Conservation (phyloP, 208 protist species). For the Ichthyophonus hoferi region DNA sequence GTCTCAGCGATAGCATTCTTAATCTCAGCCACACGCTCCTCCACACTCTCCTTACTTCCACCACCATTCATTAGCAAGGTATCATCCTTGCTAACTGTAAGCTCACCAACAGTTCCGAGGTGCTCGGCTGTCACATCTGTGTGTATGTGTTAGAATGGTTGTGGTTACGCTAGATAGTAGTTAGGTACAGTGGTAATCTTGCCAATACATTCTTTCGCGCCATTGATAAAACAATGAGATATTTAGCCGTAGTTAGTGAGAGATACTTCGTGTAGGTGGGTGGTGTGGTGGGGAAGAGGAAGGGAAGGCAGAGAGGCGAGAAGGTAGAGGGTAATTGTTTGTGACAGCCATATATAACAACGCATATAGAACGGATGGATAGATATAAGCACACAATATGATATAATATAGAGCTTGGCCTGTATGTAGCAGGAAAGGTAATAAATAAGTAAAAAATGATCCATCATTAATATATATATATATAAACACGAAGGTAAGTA, state of each 20-base stretch:
- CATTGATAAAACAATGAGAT: background rate
- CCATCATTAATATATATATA: too few species aligned
- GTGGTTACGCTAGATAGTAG: too few species aligned
- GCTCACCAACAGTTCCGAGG: slow-evolving; percentile 51
- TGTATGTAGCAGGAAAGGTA: too few species aligned
- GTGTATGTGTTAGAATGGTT: slow-evolving; percentile 30
- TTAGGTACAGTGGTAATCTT: too few species aligned
- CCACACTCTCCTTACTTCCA: slow-evolving; percentile 78
- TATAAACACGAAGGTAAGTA: too few species aligned
- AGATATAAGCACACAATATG: too few species aligned
- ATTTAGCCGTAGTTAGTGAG: background rate
- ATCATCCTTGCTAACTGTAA: slow-evolving; percentile 89
- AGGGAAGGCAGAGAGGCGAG: background rate
- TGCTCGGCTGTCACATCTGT: slow-evolving; percentile 55
- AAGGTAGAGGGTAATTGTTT: background rate
- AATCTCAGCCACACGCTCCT: slow-evolving; percentile 84
- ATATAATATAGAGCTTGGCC: too few species aligned
- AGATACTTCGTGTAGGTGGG: background rate
- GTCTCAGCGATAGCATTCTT: slow-evolving; percentile 74
- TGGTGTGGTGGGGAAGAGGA: background rate
- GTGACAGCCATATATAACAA: too few species aligned
- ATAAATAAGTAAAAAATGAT: too few species aligned
- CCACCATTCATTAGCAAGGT: slow-evolving; percentile 91
- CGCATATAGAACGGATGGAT: too few species aligned
- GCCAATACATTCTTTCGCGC: too few species aligned